Percentiles rank a stretch among this genome's conserved stretches.
phyloP scores from a whole-genome alignment of 768 basidiomycete genomes.

The Tylopilus rubrobrunneus region DNA sequence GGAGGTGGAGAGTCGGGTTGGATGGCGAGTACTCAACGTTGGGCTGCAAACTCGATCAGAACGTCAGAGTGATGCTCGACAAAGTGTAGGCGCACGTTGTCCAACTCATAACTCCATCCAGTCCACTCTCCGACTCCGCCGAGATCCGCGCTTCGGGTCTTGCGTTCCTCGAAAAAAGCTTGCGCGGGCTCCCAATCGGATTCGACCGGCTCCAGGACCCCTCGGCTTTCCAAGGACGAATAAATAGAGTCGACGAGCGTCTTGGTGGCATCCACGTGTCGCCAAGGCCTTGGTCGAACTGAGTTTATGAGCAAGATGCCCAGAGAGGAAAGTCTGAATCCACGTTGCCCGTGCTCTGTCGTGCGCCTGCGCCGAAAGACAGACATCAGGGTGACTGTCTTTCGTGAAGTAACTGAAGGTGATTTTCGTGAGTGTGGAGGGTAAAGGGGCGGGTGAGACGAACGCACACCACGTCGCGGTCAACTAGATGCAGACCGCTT shows the following conservation, averaged over 20 bases:
- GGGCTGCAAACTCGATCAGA: constrained; percentile 15
- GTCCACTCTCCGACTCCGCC: constrained; percentile 59
- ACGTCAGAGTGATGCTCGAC: background rate
- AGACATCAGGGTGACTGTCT: constrained; percentile 64
- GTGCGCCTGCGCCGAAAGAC: constrained; percentile 70
- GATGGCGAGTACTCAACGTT: constrained; percentile 21
- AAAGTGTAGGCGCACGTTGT: constrained; percentile 37
- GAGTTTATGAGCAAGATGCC: constrained; percentile 70
- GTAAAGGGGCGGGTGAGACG: background rate
- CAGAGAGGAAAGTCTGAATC: constrained; percentile 74
- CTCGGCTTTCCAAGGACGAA: constrained; percentile 44
- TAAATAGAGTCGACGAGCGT: constrained; percentile 54
- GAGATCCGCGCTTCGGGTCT: constrained; percentile 45
- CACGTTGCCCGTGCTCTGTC: constrained; percentile 68
- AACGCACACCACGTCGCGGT: constrained; percentile 74
- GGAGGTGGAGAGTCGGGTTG: constrained; percentile 66
- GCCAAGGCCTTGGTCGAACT: constrained; percentile 68
- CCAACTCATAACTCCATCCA: constrained; percentile 67
- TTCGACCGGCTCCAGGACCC: constrained; percentile 46
- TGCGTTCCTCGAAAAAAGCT: constrained; percentile 63
- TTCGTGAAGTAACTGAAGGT: constrained; percentile 65
- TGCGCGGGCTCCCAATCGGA: constrained; percentile 61
- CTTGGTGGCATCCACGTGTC: constrained; percentile 63
- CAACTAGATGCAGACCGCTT: constrained; percentile 76
- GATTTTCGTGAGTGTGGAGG: constrained; percentile 8